These are phyloP conservation scores for Chlorella sp. DNA, from an alignment of 139 green algal genomes.

Conservation along the genomic window DNA sequence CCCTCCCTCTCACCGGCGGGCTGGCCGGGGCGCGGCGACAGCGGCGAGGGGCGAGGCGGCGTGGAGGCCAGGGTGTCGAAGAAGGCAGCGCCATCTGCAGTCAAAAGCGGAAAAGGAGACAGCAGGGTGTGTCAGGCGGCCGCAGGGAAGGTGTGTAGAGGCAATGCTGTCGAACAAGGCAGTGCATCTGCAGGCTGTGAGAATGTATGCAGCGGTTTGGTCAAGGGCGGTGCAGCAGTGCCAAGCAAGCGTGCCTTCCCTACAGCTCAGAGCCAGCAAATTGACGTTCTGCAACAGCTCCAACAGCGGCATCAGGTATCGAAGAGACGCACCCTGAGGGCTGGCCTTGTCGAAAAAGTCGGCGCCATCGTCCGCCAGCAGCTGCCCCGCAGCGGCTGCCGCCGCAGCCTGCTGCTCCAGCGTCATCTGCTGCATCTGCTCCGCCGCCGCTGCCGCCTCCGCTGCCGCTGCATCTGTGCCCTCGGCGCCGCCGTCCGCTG, in stretches of 20 bases:
- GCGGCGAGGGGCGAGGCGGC: background rate
- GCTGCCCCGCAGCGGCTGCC: background rate
- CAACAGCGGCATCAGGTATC: no score
- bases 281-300: no score
- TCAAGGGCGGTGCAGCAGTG: background rate
- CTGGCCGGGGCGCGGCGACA: background rate
- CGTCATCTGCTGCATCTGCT: constrained; percentile 34
- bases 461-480: background rate
- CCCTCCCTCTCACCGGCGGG: background rate
- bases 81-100: constrained; percentile 20
- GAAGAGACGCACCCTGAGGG: background rate
- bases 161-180: no score
- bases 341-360: constrained; percentile 58
- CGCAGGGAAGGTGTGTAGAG: no score
- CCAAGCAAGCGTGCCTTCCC: no score
- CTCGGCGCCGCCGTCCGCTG: background rate
- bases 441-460: background rate
- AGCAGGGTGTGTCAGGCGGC: no score
- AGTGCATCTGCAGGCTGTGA: no score
- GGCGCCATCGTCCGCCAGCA: constrained; percentile 42
- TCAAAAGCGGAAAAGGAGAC: no score
- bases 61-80: constrained; percentile 36
- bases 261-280: no score
- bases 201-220: background rate
- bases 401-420: constrained; percentile 23